These are phyloP conservation scores for Arabidopsis suecica DNA, from an alignment of 345 rosid species.

Conservation along the genomic window DNA sequence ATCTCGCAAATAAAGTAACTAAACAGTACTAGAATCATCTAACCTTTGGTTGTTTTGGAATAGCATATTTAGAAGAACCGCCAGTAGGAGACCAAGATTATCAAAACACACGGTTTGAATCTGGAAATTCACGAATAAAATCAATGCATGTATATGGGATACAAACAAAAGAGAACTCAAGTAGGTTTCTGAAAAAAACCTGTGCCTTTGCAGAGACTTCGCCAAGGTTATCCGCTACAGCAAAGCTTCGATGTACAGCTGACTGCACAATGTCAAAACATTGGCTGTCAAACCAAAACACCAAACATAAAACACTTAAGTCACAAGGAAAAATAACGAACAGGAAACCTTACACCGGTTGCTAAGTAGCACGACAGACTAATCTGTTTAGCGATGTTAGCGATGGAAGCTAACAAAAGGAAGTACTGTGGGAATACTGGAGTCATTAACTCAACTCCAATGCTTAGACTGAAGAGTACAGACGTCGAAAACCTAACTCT, in stretches of 20 bases:
- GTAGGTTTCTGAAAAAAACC: slow-evolving; percentile 42
- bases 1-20: neutral
- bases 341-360: slow-evolving; percentile 71
- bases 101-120: slow-evolving; percentile 43
- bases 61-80: slow-evolving; percentile 38
- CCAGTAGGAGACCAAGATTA: slow-evolving; percentile 43
- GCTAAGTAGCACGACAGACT: slow-evolving; percentile 85
- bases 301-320: neutral
- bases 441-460: slow-evolving; percentile 90
- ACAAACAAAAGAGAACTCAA: neutral
- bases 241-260: slow-evolving; percentile 88
- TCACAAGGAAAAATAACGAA: neutral
- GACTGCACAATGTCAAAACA: slow-evolving; percentile 50
- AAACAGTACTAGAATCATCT: neutral
- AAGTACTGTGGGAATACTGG: slow-evolving; percentile 77
- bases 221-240: slow-evolving; percentile 91
- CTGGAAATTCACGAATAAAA: neutral
- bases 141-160: neutral
- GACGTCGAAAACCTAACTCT: slow-evolving; percentile 89
- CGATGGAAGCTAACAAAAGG: slow-evolving; percentile 80
- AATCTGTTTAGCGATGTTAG: slow-evolving; percentile 94
- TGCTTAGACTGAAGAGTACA: slow-evolving; percentile 80
- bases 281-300: neutral
- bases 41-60: slow-evolving; percentile 39
- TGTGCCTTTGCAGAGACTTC: slow-evolving; percentile 95